Percentiles rank a stretch among this genome's conserved stretches.
These are phyloP conservation scores for Cystofilobasidium bisporidii DNA, from an alignment of 768 basidiomycete genomes.

Conservation along the genomic window DNA sequence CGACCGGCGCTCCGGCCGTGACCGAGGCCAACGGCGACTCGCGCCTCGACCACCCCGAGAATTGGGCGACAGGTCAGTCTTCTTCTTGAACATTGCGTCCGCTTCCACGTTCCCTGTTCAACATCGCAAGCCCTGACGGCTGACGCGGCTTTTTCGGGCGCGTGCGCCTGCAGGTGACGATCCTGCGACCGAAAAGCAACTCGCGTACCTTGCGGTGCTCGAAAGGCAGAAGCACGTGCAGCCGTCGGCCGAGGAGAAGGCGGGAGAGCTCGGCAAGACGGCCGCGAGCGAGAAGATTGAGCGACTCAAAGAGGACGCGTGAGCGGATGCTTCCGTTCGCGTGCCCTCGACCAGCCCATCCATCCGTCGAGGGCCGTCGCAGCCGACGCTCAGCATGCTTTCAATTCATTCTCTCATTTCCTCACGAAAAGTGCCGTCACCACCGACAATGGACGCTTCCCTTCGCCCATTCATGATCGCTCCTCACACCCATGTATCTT, in stretches of 20 bases:
- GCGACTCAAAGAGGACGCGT: slow-evolving; percentile 31
- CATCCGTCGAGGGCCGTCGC: too few species aligned
- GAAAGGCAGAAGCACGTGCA: slow-evolving; percentile 37
- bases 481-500: too few species aligned
- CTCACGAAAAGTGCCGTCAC: too few species aligned
- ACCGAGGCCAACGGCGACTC: slow-evolving; percentile 9
- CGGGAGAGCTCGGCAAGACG: slow-evolving; percentile 33
- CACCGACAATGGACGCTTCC: too few species aligned
- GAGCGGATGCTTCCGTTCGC: too few species aligned
- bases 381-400: too few species aligned
- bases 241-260: slow-evolving; percentile 27
- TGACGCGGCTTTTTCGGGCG: not conserved
- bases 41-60: slow-evolving; percentile 39
- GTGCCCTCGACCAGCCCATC: too few species aligned
- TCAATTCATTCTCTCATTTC: too few species aligned
- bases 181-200: slow-evolving; percentile 40
- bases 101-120: too few species aligned
- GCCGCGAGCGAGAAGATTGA: slow-evolving; percentile 40
- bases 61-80: slow-evolving; percentile 37
- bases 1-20: not conserved
- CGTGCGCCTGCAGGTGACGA: slow-evolving; percentile 31
- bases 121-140: not conserved
- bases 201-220: slow-evolving; percentile 37
- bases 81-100: not conserved
- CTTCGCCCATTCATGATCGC: too few species aligned